Evolutionary conservation across 73 alveolate genomes (phyloP), one percentile per base, ranked within the genome.

Genomic region (Vitrella brassicaformis): DNA sequence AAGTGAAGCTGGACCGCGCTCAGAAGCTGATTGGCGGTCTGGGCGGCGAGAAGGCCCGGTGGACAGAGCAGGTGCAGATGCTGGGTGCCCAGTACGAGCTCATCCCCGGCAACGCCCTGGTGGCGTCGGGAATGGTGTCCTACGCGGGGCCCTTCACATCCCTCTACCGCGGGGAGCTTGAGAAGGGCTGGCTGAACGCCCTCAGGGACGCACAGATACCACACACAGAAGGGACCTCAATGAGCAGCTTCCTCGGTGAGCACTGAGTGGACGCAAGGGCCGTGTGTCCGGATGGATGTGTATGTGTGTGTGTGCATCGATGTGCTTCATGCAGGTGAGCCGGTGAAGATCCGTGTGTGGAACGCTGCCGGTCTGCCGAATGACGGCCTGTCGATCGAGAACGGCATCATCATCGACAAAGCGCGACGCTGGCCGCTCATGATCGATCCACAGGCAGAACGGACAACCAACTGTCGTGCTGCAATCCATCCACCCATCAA

Each of bases 61-160:
- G 99, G 99, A 90, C 96, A 26, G 93, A 90, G 68, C 93, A 96
- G 70, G 98, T 95, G 31, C 80, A 85, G 78, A 31, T 39, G 32
- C 91, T 95, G 67, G 91, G 95, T 30, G 96, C 81, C 47, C 86
- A 93, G 83, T 88, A 84, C 67, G 91, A 86, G 31, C 90, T 94
- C 70, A 89, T 95, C 31, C 93, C 95, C 47, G 99, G 99, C 27
- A 97, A 96, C 86, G 89, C 98, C 75, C 86, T 94, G 47, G 78
- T 96, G 45, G 98, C 99, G 0, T 97, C 99, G 39, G 99, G 99
- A 56, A 97, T 96, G 93, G 97, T 96, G 47, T 96, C 98, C 47
- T 96, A 96, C 74, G 90, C 98, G 73, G 99, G 99, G 66, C 97
- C 99, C 30, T 96, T 96, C 83, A 96, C 96, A 22, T 92, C 97